Conservation (phyloP, 352 stramenopile genomes). For the Globisporangium parvum region DNA sequence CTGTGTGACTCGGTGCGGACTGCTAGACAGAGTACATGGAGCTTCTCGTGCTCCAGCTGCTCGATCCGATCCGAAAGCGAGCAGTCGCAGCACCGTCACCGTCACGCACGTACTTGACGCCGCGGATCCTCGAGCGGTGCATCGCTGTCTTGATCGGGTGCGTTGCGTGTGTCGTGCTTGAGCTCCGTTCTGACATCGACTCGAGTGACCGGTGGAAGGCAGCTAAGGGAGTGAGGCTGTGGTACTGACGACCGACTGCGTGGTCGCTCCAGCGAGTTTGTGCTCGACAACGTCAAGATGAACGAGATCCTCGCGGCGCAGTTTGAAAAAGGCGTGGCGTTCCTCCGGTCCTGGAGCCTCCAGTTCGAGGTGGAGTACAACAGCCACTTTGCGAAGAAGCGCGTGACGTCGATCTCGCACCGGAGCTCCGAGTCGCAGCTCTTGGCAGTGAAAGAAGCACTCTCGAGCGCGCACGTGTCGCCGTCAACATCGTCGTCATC, state of each 20-base stretch:
- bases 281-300: conserved; percentile 34
- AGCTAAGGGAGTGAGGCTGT: no score
- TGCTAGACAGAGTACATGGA: conserved; percentile 47
- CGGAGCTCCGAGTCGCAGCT: conserved; percentile 1
- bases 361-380: conserved; percentile 53
- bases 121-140: conserved; percentile 46
- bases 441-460: background rate
- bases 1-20: background rate
- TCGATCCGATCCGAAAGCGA: conserved; percentile 38
- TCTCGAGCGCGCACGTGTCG: no score
- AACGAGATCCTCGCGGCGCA: conserved; percentile 11
- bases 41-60: conserved; percentile 36
- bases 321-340: conserved; percentile 42
- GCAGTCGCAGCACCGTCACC: conserved; percentile 32
- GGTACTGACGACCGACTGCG: no score
- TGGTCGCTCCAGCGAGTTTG: conserved; percentile 21
- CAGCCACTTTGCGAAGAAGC: background rate
- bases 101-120: conserved; percentile 39
- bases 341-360: conserved; percentile 40
- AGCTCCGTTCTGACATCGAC: no score
- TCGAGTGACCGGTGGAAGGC: no score
- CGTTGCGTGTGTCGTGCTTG: conserved; percentile 6
- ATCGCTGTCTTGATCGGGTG: conserved; percentile 52
- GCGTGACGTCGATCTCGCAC: background rate
- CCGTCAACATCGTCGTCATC: background rate